Percentiles rank a stretch among this genome's conserved stretches.
These are phyloP conservation scores for Hygrophila difformis DNA, from an alignment of 257 asterid species.

Conservation along the genomic window DNA sequence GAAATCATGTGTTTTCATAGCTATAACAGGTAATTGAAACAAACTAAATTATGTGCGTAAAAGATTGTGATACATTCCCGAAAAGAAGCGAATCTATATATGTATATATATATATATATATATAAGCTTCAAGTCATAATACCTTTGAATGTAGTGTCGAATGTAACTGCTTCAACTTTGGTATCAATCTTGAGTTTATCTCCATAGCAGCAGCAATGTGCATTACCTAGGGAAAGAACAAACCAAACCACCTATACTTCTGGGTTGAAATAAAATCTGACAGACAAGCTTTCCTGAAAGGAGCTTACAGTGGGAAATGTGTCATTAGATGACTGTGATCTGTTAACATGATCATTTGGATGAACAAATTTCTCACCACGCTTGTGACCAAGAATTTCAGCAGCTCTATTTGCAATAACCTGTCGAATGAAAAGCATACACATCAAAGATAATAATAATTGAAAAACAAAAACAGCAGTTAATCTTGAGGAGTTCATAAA, in stretches of 20 bases:
- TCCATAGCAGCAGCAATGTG: slow-evolving; percentile 96
- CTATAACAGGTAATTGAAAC: too few relatives aligned
- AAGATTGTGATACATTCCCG: too few relatives aligned
- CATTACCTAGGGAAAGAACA: slow-evolving; percentile 57
- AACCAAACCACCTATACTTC: not conserved
- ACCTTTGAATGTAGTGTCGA: slow-evolving; percentile 80
- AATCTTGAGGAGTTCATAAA: not conserved
- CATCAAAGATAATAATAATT: slow-evolving; percentile 7
- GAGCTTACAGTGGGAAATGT: slow-evolving; percentile 93
- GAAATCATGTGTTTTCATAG: not conserved
- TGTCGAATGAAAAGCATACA: slow-evolving; percentile 20
- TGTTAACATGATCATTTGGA: slow-evolving; percentile 95
- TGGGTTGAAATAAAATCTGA: slow-evolving; percentile 6
- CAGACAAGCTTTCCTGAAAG: slow-evolving; percentile 11
- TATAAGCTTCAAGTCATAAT: slow-evolving; percentile 4
- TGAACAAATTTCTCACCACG: slow-evolving; percentile 88
- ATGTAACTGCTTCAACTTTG: slow-evolving; percentile 80
- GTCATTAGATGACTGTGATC: slow-evolving; percentile 97
- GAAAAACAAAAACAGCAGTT: slow-evolving; percentile 8
- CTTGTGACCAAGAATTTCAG: slow-evolving; percentile 89
- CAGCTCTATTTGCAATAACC: slow-evolving; percentile 98
- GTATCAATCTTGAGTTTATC: slow-evolving; percentile 69
- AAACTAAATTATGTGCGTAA: not conserved
- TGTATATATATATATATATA: too few relatives aligned
- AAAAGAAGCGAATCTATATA: too few relatives aligned